Evolutionary conservation across 176 grass and related monocot genomes (phyloP), one percentile per base, ranked within the genome.

Genomic region (Stipa capillata): DNA sequence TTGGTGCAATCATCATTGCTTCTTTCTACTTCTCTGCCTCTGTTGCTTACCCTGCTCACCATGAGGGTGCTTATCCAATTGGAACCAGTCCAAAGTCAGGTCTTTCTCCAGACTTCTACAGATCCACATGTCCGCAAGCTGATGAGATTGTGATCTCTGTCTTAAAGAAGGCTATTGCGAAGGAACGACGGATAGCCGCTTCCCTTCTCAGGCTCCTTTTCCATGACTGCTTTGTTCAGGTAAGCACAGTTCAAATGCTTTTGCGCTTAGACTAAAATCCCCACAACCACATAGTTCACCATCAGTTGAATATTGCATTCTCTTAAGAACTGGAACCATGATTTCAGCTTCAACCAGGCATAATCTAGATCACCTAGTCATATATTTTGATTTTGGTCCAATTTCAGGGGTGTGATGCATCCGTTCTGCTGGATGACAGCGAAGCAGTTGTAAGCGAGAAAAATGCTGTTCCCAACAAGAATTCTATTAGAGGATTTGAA

Each of bases 211-310:
- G 87, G 85, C 85, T 97, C 76, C 82, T 82, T 20, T 97, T 97
- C 67, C 90, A 92, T 57, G 90, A 90, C 78, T 88, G 93, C 78
- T 93, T 97, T 71, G 93, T 97, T 74, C 87, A 97, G 85, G 93
- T 97, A 71, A 88, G 55, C 16, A 36, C 13, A 17, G 50, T 32
- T 62, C 39, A 78, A 73, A 13, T 36, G 31, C 28, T 54, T 6
- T 32, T 54, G 2, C 9, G 17, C 16, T 13, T 20, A 66, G 21
- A 44, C n/a, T 31, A 23, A 36, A 63, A 53, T 6, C 45, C 55
- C 11, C 21, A 16, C 20, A 55, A 16, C 23, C 47, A 37, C 39
- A 79, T 13, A 2, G 53, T 50, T 68, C 18, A 4, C 12, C 35
- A 9, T 65, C 27, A 18, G 42, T 37, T 20, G 1, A 43, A 13